phyloP scores from a whole-genome alignment of 2,329 filamentous ascomycete species.

The Colletotrichum sp. region DNA sequence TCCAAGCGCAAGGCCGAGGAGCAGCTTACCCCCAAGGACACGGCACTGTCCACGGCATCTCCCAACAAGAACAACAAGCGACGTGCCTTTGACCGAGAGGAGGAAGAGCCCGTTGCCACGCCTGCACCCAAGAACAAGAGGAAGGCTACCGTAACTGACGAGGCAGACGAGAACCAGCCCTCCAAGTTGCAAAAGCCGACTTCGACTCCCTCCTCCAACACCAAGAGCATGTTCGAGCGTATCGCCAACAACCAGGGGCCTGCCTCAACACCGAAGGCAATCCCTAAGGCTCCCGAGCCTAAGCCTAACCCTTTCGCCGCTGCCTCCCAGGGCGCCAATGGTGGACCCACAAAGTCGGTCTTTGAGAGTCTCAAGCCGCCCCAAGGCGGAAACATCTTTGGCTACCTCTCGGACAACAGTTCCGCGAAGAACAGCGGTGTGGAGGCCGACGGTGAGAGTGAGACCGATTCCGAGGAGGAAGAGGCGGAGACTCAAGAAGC shows the following conservation, averaged over 20 bases:
- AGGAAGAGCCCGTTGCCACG: conserved; percentile 35
- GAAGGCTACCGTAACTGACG: conserved; percentile 50
- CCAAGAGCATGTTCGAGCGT: conserved; percentile 62
- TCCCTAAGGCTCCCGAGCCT: conserved; percentile 29
- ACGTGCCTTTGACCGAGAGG: conserved; percentile 46
- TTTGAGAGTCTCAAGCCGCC: conserved; percentile 43
- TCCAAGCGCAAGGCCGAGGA: conserved; percentile 64
- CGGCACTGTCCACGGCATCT: conserved; percentile 34
- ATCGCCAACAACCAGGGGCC: conserved; percentile 56
- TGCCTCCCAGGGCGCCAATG: conserved; percentile 38
- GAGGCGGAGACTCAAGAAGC: conserved; percentile 47
- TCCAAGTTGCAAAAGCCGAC: conserved; percentile 54
- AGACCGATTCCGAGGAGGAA: conserved; percentile 45
- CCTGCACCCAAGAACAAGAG: conserved; percentile 57
- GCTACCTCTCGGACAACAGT: conserved; percentile 62
- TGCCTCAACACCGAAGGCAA: conserved; percentile 33
- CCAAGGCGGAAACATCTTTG: conserved; percentile 58
- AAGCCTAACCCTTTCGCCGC: conserved; percentile 37
- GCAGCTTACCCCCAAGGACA: conserved; percentile 45
- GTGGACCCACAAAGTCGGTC: conserved; percentile 46
- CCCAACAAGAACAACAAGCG: conserved; percentile 53
- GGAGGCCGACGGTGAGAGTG: conserved; percentile 52
- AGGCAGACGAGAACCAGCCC: conserved; percentile 51
- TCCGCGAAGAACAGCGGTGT: conserved; percentile 59
- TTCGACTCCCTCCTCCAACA: conserved; percentile 55